Evolutionary conservation across 371 early-diverging fungal genomes (phyloP), one percentile per base, ranked within the genome.

Genomic region (Racocetra persica): DNA sequence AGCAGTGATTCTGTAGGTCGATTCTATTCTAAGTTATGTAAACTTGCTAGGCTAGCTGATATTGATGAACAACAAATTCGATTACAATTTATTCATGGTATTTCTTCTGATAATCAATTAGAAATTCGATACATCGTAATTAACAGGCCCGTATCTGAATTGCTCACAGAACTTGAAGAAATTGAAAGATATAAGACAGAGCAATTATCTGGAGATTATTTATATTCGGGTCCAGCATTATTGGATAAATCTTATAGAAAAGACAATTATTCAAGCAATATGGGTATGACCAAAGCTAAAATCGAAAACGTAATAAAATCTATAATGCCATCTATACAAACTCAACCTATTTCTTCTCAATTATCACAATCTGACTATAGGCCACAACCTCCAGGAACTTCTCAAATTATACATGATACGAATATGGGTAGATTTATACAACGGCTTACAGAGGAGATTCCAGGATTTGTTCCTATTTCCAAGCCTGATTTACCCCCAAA

Each of bases 241-340:
- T 67, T 36, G 8, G 18, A 18, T 67, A 67, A 49, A 52, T 18
- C 20, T 72, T 10, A 72, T 72, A 24, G 2, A 72, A 72, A 72
- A 24, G 24, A 72, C 51, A 49, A 26, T 72, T 72, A 72, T 51
- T 22, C 52, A 72, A 32, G 32, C 32, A 32, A 32, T 32, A 32
- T 32, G 32, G 72, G 52, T 72, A 72, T 72, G 18, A 72, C 22
- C 14, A 52, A 72, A 24, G 4, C 32, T 32, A 52, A 72, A 72
- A 72, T 54, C 2, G 52, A 72, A 72, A 72, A 26, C 72, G 51
- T 51, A 51, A 52, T 72, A 72, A 72, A 72, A 72, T 72, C 72
- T 72, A 72, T 72, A 16, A 72, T 72, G 51, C 3, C 52, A 32
- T 52, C 4, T 22, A 22, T 24, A 24, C 72, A 72, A 72, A n/a